A percentile compares a stretch with the other conserved stretches of the same genome.
Conservation (phyloP, 257 asterid genomes). For the Capsicum baccatum region DNA sequence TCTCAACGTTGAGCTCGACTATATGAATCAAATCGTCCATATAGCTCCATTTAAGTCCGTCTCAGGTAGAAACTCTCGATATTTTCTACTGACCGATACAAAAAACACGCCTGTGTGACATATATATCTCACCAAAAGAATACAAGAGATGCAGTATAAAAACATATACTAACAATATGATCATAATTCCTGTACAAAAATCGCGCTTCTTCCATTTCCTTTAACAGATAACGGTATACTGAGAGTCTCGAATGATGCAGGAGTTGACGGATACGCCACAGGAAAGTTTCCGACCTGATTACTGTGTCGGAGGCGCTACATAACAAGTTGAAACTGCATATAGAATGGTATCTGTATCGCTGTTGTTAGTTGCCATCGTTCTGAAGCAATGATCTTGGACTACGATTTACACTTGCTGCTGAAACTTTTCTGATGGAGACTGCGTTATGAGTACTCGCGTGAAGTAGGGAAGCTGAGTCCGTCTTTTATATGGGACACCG, state of each 20-base stretch:
- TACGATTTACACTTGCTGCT: not conserved
- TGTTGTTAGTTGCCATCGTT: not conserved
- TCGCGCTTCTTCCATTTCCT: not conserved
- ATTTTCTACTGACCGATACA: no score
- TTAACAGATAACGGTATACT: not conserved
- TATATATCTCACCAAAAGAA: not conserved
- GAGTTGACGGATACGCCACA: not conserved
- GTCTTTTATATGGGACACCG: constrained; percentile 74
- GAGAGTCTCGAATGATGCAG: not conserved
- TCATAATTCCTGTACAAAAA: constrained; percentile 21
- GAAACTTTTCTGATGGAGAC: not conserved
- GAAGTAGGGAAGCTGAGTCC: constrained; percentile 74
- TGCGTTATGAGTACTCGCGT: constrained; percentile 34
- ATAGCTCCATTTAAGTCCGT: no score
- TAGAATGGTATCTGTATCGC: not conserved
- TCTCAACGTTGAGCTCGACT: no score
- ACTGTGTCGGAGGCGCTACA: not conserved
- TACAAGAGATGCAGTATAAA: not conserved
- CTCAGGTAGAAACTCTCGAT: no score
- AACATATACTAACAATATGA: not conserved
- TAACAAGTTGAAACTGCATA: not conserved
- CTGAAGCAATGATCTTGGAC: not conserved
- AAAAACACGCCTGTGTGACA: no score
- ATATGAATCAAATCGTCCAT: no score
- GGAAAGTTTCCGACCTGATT: not conserved